Percentiles rank a stretch among this genome's conserved stretches.
Conservation (phyloP, 805 yeast genomes). For the Saccharomycopsis malanga region DNA sequence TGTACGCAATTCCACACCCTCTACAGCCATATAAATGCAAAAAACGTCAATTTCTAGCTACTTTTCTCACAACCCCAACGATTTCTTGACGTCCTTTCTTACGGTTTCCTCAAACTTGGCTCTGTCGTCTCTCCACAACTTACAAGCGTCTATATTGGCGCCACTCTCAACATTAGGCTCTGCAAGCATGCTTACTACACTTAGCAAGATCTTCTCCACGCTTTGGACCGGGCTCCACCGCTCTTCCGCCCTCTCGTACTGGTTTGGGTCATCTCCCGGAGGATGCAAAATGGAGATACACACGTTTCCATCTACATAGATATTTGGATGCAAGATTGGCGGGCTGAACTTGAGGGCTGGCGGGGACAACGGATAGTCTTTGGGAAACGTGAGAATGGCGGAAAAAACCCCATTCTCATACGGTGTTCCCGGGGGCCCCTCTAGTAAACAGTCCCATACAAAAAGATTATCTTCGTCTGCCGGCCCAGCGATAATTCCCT, state of each 20-base stretch:
- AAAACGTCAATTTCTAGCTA: background rate
- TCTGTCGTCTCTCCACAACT: slow-evolving; percentile 85
- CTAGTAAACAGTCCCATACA: slow-evolving; percentile 76
- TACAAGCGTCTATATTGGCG: slow-evolving; percentile 75
- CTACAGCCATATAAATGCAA: too few species aligned
- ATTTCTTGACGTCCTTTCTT: slow-evolving; percentile 55
- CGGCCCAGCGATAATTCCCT: slow-evolving; percentile 94
- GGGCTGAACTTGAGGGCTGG: slow-evolving; percentile 72
- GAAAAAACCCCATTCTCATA: slow-evolving; percentile 86
- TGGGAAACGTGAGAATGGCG: slow-evolving; percentile 64
- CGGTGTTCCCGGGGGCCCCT: slow-evolving; percentile 79
- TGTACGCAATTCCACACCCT: too few species aligned
- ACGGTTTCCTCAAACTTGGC: slow-evolving; percentile 60
- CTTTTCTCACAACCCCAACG: slow-evolving; percentile 66
- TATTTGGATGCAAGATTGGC: slow-evolving; percentile 85
- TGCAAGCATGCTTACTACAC: slow-evolving; percentile 94
- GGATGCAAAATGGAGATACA: slow-evolving; percentile 93
- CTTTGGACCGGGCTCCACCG: slow-evolving; percentile 98
- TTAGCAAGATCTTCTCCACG: slow-evolving; percentile 88
- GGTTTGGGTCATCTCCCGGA: slow-evolving; percentile 96
- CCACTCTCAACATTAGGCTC: slow-evolving; percentile 97
- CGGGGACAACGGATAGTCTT: slow-evolving; percentile 77
- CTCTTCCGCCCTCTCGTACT: slow-evolving; percentile 92
- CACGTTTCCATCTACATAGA: slow-evolving; percentile 90
- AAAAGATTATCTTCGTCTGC: slow-evolving; percentile 64